phyloP scores from a whole-genome alignment of 176 grass and related monocot genomes.

The Hordeum marinum region DNA sequence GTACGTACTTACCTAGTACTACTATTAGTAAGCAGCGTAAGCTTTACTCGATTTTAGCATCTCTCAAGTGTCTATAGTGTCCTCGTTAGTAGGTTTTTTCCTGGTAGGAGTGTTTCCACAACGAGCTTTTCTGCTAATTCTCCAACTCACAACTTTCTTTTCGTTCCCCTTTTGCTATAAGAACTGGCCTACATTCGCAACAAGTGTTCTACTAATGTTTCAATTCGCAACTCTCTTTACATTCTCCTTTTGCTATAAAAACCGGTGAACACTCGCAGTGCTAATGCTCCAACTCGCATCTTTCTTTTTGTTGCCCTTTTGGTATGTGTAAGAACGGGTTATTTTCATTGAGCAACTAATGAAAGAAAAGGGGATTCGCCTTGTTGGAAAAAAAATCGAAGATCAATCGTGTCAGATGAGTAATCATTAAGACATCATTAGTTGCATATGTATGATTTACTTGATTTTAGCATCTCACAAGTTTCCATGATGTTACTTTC shows the following conservation, averaged over 20 bases:
- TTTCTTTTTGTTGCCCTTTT: neutral
- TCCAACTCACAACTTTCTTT: no score
- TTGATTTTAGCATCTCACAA: neutral
- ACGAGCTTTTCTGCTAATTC: no score
- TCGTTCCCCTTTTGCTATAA: no score
- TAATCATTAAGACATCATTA: neutral
- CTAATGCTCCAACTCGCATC: neutral
- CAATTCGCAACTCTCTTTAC: no score
- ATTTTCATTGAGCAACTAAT: neutral
- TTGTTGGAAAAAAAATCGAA: no score
- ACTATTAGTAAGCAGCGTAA: neutral
- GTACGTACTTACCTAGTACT: slow-evolving; percentile 10
- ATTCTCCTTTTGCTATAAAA: no score
- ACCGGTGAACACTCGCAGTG: no score
- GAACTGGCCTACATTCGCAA: no score
- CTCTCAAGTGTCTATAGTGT: neutral
- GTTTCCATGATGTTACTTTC: neutral
- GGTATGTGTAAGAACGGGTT: neutral
- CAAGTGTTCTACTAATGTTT: no score
- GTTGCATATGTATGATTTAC: neutral
- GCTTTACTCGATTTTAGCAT: neutral
- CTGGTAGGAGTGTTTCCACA: no score
- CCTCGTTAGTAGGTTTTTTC: neutral
- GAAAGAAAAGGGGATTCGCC: neutral
- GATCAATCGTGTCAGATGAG: neutral